Conservation (phyloP, 148 eudicot species). For the Amaranthus palmeri region DNA sequence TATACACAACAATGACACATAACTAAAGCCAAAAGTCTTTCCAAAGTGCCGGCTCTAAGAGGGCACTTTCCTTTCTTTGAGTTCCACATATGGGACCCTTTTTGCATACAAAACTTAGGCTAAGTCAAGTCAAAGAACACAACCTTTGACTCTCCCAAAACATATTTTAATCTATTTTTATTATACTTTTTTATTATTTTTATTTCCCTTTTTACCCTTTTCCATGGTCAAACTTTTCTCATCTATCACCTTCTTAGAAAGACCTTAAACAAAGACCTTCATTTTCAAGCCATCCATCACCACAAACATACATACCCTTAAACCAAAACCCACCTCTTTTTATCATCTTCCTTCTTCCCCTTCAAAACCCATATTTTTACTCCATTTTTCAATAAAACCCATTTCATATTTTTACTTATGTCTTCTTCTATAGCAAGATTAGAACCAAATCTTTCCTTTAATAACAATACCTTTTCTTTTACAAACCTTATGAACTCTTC, state of each 20-base stretch:
- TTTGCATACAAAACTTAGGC: background rate
- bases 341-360: constrained; percentile 7
- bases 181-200: no score
- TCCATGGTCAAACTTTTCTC: constrained; percentile 64
- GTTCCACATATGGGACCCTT: background rate
- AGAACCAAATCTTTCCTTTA: constrained; percentile 22
- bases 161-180: no score
- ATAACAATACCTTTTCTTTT: constrained; percentile 21
- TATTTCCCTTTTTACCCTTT: constrained; percentile 18
- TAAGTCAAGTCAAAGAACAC: constrained; percentile 65
- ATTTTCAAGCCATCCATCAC: background rate
- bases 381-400: background rate
- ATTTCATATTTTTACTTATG: constrained; percentile 21
- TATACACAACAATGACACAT: background rate
- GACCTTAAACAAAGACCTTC: no score
- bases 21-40: constrained; percentile 9
- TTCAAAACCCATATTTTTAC: background rate
- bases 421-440: constrained; percentile 37
- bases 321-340: background rate
- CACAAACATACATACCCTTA: background rate
- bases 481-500: constrained; percentile 31
- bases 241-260: constrained; percentile 42
- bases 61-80: background rate
- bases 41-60: constrained; percentile 20
- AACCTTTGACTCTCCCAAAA: constrained; percentile 51